These are phyloP conservation scores for Amphibolis antarctica DNA, from an alignment of 106 monocot genomes.

Conservation along the genomic window DNA sequence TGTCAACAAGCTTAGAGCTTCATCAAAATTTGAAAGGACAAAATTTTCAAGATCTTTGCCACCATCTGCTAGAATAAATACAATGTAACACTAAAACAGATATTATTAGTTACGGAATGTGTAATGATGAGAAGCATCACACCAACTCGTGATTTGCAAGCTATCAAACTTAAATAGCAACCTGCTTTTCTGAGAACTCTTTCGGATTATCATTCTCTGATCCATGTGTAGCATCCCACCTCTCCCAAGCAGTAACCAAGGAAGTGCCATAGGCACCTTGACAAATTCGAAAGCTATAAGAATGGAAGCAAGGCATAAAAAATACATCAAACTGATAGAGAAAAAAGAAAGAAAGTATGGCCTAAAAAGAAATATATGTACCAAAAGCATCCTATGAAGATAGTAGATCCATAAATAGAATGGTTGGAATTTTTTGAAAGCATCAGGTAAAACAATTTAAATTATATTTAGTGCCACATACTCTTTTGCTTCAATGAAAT, in stretches of 20 bases:
- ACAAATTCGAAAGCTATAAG: slow-evolving; percentile 61
- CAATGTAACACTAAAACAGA: slow-evolving; percentile 59
- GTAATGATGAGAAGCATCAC: not conserved
- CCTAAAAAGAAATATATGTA: not conserved
- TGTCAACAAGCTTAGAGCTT: slow-evolving; percentile 70
- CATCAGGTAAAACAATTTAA: not conserved
- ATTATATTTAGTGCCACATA: slow-evolving; percentile 18
- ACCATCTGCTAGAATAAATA: slow-evolving; percentile 91
- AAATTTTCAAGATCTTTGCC: slow-evolving; percentile 95
- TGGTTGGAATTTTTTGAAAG: not conserved
- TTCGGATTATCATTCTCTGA: slow-evolving; percentile 96
- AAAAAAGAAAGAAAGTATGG: not conserved
- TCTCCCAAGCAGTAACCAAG: slow-evolving; percentile 78
- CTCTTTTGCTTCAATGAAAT: slow-evolving; percentile 83
- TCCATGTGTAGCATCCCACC: slow-evolving; percentile 65
- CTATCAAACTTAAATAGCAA: slow-evolving; percentile 6
- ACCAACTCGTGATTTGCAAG: not conserved
- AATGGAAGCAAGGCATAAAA: not conserved
- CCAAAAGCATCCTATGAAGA: not conserved
- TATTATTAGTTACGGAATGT: not conserved
- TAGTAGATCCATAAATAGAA: not conserved
- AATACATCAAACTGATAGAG: not conserved
- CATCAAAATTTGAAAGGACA: slow-evolving; percentile 60
- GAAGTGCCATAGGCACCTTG: slow-evolving; percentile 53
- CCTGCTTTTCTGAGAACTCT: slow-evolving; percentile 69